Percentiles rank a stretch among this genome's conserved stretches.
Evolutionary conservation across 768 basidiomycete genomes (phyloP).

Genomic region (Paxillus ammoniavirescens): DNA sequence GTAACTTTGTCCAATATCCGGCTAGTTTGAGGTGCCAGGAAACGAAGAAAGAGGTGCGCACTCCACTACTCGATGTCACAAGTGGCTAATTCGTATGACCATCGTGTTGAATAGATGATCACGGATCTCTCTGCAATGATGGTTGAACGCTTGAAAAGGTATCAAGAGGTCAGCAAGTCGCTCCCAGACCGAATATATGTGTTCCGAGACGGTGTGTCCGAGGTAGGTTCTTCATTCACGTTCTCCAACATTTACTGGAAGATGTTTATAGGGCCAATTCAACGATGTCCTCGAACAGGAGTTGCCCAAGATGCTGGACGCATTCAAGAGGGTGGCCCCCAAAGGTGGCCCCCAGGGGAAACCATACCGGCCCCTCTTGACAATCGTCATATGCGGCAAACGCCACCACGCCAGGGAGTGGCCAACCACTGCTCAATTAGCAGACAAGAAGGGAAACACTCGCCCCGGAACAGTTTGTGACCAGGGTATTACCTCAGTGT

Average conservation of each 20-base stretch:
- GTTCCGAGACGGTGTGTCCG: slow-evolving; percentile 82
- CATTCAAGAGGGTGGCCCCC: slow-evolving; percentile 50
- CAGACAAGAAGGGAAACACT: slow-evolving; percentile 72
- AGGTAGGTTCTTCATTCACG: slow-evolving; percentile 41
- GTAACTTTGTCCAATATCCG: slow-evolving; percentile 72
- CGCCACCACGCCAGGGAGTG: slow-evolving; percentile 59
- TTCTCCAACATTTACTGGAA: not conserved
- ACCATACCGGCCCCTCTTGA: slow-evolving; percentile 58
- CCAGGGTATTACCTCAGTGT: slow-evolving; percentile 72
- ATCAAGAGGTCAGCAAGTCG: slow-evolving; percentile 49
- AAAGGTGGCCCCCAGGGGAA: slow-evolving; percentile 39
- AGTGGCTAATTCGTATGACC: not conserved
- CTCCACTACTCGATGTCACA: not conserved
- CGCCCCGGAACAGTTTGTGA: slow-evolving; percentile 80
- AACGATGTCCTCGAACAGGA: slow-evolving; percentile 58
- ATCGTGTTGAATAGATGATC: slow-evolving; percentile 55
- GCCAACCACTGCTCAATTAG: slow-evolving; percentile 47
- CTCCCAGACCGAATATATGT: slow-evolving; percentile 71
- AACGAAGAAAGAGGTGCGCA: slow-evolving; percentile 26
- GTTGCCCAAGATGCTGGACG: slow-evolving; percentile 56
- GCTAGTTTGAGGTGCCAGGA: slow-evolving; percentile 69
- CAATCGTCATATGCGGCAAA: slow-evolving; percentile 83
- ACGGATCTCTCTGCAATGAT: slow-evolving; percentile 65
- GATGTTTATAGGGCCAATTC: slow-evolving; percentile 64
- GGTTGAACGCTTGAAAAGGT: slow-evolving; percentile 62